These are phyloP conservation scores for Solanum clarkiae DNA, from an alignment of 257 asterid species.

Conservation along the genomic window DNA sequence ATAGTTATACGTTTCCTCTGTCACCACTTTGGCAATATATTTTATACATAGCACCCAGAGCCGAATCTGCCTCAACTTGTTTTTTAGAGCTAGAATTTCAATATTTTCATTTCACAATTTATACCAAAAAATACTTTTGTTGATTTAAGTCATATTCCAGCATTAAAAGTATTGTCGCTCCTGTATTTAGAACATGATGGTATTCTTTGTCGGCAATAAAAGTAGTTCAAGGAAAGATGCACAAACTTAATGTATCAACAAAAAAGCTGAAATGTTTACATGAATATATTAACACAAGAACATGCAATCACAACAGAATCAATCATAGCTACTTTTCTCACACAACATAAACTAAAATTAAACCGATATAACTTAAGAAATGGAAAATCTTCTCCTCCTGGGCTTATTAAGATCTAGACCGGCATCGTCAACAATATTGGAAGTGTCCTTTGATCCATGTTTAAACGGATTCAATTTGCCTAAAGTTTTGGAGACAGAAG, in stretches of 20 bases:
- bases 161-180: background rate
- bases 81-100: background rate
- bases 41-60: background rate
- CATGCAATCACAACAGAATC: background rate
- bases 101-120: background rate
- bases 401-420: slow-evolving; percentile 61
- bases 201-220: background rate
- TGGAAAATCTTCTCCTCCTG: slow-evolving; percentile 84
- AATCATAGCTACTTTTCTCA: slow-evolving; percentile 1
- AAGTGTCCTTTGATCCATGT: slow-evolving; percentile 84
- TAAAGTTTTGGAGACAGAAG: slow-evolving; percentile 64
- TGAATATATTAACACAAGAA: background rate
- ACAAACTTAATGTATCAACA: background rate
- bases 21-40: background rate
- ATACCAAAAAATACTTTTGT: background rate
- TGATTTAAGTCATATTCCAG: background rate
- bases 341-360: background rate
- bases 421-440: slow-evolving; percentile 40
- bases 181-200: background rate
- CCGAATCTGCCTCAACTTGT: too few relatives aligned
- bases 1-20: background rate
- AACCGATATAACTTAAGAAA: slow-evolving; percentile 18
- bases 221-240: background rate
- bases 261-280: background rate
- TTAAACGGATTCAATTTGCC: slow-evolving; percentile 81